Conservation (phyloP, 78 protist genomes). For the Kipferlia bialata region DNA sequence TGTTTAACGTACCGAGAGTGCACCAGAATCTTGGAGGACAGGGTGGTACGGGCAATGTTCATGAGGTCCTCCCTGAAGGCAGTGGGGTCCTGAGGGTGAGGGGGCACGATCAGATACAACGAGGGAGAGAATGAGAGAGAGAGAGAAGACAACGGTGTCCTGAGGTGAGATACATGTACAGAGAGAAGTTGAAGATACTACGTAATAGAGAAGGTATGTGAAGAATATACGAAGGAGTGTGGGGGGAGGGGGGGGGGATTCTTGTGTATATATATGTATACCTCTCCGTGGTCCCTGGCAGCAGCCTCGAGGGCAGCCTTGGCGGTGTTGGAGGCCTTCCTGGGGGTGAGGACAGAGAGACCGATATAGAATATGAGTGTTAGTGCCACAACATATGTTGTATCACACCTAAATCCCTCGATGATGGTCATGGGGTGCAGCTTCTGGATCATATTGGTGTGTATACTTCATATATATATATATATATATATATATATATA, state of each 20-base stretch:
- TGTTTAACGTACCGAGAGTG: no score
- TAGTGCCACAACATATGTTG: no score
- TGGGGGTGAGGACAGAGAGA: no score
- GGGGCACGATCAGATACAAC: no score
- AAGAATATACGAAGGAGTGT: neutral
- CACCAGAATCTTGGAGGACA: conserved; percentile 73
- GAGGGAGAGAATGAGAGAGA: no score
- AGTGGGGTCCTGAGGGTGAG: no score
- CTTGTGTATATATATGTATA: neutral
- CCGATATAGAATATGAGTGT: neutral
- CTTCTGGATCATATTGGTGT: conserved; percentile 45
- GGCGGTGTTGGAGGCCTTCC: conserved; percentile 70
- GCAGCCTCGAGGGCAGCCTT: conserved; percentile 43
- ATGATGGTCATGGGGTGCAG: conserved; percentile 95
- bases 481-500: no score
- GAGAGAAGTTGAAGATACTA: neutral
- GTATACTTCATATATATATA: no score
- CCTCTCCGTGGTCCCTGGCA: conserved; percentile 36
- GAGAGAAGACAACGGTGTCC: conserved; percentile 6
- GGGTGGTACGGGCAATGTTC: conserved; percentile 89
- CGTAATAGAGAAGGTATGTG: neutral
- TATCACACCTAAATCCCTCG: conserved; percentile 21
- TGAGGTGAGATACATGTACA: neutral
- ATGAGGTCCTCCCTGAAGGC: conserved; percentile 64
- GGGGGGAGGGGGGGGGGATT: no score